Conservation (phyloP, 164 flowering plant species). For the Stephania yunnanensis region DNA sequence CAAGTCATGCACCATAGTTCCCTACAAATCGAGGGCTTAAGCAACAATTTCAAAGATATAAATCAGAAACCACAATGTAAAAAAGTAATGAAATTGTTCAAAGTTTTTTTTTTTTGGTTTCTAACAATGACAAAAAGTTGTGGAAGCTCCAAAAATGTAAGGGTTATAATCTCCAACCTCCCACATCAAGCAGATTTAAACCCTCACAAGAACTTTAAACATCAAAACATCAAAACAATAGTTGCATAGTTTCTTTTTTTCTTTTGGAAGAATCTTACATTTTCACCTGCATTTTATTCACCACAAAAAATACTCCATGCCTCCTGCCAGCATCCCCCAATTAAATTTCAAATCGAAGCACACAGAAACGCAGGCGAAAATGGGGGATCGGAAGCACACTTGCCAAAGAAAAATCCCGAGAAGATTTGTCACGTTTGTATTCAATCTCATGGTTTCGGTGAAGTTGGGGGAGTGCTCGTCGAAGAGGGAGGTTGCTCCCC, state of each 20-base stretch:
- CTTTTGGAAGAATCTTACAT: conserved; percentile 13
- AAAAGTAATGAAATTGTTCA: background rate
- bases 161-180: background rate
- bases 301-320: conserved; percentile 31
- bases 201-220: conserved; percentile 2
- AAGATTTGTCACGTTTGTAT: conserved; percentile 15
- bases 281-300: conserved; percentile 50
- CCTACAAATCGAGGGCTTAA: background rate
- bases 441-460: conserved; percentile 8
- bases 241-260: too few species aligned
- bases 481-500: conserved; percentile 17
- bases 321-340: conserved; percentile 24
- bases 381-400: conserved; percentile 27
- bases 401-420: conserved; percentile 22
- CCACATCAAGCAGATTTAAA: conserved; percentile 13
- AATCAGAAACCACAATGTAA: background rate
- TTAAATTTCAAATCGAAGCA: conserved; percentile 17
- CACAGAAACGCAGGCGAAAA: conserved; percentile 35
- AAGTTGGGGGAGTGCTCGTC: conserved; percentile 10
- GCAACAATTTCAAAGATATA: background rate
- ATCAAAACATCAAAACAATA: conserved; percentile 1
- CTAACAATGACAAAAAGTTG: conserved; percentile 1
- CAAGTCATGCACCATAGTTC: background rate
- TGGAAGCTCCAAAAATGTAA: background rate
- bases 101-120: background rate